Evolutionary conservation across 345 rosid species (phyloP).

Genomic region (Lepidium africanum): DNA sequence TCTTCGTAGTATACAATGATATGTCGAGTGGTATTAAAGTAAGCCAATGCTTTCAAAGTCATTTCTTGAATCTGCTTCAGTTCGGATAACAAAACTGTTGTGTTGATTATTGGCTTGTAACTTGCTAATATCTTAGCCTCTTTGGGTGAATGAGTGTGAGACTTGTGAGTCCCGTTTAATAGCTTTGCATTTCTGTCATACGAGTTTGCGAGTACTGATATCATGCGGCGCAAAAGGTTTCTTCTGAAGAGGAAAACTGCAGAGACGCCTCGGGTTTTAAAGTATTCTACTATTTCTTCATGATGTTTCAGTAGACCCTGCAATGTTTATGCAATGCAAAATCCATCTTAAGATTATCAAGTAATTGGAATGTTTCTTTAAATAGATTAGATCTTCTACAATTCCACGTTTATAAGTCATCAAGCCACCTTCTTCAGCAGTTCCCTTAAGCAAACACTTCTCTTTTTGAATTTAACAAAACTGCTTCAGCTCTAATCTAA

Average conservation of each 20-base stretch:
- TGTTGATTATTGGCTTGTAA: slow-evolving; percentile 73
- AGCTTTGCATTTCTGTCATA: slow-evolving; percentile 74
- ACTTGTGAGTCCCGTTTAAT: slow-evolving; percentile 90
- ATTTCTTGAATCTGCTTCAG: slow-evolving; percentile 65
- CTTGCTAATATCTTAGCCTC: slow-evolving; percentile 96
- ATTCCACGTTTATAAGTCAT: background rate
- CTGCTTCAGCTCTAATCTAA: background rate
- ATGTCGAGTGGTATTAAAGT: slow-evolving; percentile 78
- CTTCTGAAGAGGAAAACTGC: slow-evolving; percentile 84
- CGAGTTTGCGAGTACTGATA: slow-evolving; percentile 86
- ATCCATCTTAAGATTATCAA: background rate
- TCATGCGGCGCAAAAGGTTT: slow-evolving; percentile 84
- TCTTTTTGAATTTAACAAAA: background rate
- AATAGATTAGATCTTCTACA: background rate
- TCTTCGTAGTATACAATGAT: slow-evolving; percentile 87
- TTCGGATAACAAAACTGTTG: slow-evolving; percentile 49
- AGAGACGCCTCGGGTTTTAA: slow-evolving; percentile 77
- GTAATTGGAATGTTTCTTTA: background rate
- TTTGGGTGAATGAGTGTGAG: slow-evolving; percentile 84
- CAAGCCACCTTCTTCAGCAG: too few relatives aligned
- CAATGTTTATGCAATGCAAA: background rate
- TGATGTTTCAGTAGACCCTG: slow-evolving; percentile 91
- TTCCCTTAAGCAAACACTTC: background rate
- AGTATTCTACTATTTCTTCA: slow-evolving; percentile 75
- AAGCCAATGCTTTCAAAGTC: slow-evolving; percentile 61